Base-by-base conservation (phyloP, 2,329 filamentous ascomycete genomes). In the Knufia petricola region DNA sequence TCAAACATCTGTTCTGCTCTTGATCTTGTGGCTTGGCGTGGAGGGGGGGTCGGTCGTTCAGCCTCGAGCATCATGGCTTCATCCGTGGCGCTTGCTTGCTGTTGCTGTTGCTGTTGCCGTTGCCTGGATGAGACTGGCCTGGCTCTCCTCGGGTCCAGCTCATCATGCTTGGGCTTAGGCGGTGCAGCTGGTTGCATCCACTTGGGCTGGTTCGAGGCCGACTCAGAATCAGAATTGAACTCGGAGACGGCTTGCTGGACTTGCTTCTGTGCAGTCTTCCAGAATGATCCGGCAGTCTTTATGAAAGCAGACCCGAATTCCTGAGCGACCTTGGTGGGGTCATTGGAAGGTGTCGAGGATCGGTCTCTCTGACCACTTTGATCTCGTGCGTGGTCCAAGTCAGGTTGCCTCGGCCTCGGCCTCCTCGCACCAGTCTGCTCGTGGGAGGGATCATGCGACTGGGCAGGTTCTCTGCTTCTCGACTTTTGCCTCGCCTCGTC, bases 181-280 rank as follows among this genome's bases (percentile, higher is more conserved):
- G 56, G 8, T 55, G 54, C 20, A 56, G 55, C 26, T 37, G 80
- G 76, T 50, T 89, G 81, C 90, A 98, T 95, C 92, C 92, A 98
- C 62, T 87, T 92, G 0, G 92, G 92, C 62, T 95, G 86, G 60
- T 65, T 85, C 2, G 84, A 75, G 60, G 95, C 88, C 21, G 74
- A 72, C n/a, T 81, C 83, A 48, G 73, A 68, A 58, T 80, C 78
- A 46, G 74, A 68, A 58, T 80, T 78, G 51, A 96, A 85, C 13
- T 98, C 92, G 7, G 88, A 82, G 28, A 96, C 85, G 3, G 87
- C 90, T 65, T 92, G 87, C 60, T 94, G 87, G 50, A 96, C 78
- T 63, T 87, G 89, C 67, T 95, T 98, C 61, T 89, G 87, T 0
- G 90, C 82, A 2, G 85, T 86, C 63, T 95, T 98, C 92, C 92